Base-by-base conservation (phyloP, 306 rosid genomes). In the Cercis canadensis region DNA sequence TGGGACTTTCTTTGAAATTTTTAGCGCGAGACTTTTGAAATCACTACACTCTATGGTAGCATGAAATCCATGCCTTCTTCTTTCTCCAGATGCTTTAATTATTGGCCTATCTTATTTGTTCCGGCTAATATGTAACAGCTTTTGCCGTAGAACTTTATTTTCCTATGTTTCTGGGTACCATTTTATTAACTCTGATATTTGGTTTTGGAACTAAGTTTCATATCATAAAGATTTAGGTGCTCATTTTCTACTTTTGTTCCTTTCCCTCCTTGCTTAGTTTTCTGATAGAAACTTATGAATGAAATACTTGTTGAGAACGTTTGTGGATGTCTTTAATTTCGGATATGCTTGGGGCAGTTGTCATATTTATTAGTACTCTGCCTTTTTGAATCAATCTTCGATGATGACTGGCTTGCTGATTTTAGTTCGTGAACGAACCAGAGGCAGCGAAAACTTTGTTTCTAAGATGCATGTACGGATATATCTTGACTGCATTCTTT, bases 321-420 rank as follows among this genome's bases (percentile, higher is more conserved):
- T 74, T 46, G 19, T 31, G 54, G 67, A 39, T 62, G 12, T 53
- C 10, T 63, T 45, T 46, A 59, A 45, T 10, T 44, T 53, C 10
- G 5, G 46, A 33, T 66, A 53, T 21, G 43, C 19, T 29, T 60
- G 29, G 47, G 60, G 29, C 8, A 53, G 29, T 19, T 73, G 57
- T 51, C 11, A 41, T 24, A 43, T 9, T n/a, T 9, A 53, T 51
- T 69, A n/a, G 41, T 59, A 29, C 34, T 24, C 13, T 65, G 62
- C 74, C 56, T 41, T 31, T 13, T 13, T 40, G 41, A 72, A 31
- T 53, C 72, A 24, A 24, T 24, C n/a, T 17, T 15, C n/a, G 29
- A 44, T 29, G 69, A 58, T 51, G 44, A 43, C 55, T 64, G 17
- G 32, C 53, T 55, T 73, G 41, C 68, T 56, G 58, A 45, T 49